phyloP scores from a whole-genome alignment of 108 stramenopile species.

The Skeletonema grethae region DNA sequence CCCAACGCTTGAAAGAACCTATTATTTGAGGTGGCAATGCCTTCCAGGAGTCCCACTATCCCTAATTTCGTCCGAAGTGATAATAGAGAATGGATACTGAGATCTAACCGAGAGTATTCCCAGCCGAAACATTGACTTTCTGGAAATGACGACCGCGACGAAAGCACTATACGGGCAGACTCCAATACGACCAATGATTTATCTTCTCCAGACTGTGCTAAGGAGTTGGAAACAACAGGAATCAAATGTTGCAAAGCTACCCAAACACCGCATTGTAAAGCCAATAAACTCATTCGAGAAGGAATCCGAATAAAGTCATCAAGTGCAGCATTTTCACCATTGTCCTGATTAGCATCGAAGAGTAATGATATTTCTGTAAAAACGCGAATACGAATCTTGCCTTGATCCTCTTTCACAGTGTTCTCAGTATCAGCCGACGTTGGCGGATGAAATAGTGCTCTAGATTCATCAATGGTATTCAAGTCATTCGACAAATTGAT shows the following conservation, averaged over 20 bases:
- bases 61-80: constrained; percentile 22
- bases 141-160: neutral
- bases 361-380: constrained; percentile 20
- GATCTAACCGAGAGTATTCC: constrained; percentile 22
- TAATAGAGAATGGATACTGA: constrained; percentile 32
- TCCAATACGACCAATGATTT: constrained; percentile 16
- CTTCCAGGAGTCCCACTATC: constrained; percentile 18
- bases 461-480: constrained; percentile 23
- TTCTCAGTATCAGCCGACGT: neutral
- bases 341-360: neutral
- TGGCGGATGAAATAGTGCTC: constrained; percentile 33
- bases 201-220: neutral
- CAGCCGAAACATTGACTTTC: constrained; percentile 7
- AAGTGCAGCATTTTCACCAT: neutral
- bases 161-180: constrained; percentile 8
- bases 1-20: neutral
- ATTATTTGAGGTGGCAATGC: neutral
- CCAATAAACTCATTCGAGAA: constrained; percentile 28
- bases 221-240: neutral
- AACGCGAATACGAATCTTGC: constrained; percentile 27
- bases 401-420: neutral
- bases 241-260: constrained; percentile 16
- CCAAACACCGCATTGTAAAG: constrained; percentile 40
- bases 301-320: neutral
- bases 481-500: constrained; percentile 36